Percentiles rank a stretch among this genome's conserved stretches.
phyloP scores from a whole-genome alignment of 1,284 basidiomycete species.

The Marasmius sp. region DNA sequence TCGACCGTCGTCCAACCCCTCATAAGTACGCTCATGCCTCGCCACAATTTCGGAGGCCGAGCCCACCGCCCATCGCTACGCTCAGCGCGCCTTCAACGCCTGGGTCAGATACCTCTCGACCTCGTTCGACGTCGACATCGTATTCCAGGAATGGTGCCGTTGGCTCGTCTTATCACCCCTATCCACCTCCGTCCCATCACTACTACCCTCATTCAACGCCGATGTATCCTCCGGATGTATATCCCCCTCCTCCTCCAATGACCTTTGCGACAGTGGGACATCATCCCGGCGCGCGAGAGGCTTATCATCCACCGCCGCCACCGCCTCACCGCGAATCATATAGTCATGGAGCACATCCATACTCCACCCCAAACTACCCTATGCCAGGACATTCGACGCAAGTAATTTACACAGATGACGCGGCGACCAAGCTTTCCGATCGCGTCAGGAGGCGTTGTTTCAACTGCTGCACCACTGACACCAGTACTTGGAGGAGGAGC shows the following conservation, averaged over 20 bases:
- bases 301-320: neutral
- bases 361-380: neutral
- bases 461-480: conserved; percentile 69
- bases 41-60: neutral
- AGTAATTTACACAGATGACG: conserved; percentile 56
- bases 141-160: neutral
- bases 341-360: neutral
- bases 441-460: conserved; percentile 57
- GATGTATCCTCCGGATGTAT: neutral
- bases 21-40: neutral
- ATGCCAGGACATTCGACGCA: neutral
- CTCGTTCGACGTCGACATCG: neutral
- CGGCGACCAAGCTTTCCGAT: conserved; percentile 58
- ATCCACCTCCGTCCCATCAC: neutral
- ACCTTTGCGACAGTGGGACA: neutral
- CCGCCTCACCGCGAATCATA: neutral
- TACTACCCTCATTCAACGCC: neutral
- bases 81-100: neutral
- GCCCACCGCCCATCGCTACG: neutral
- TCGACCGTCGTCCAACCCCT: neutral
- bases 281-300: neutral
- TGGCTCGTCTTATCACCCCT: neutral
- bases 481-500: conserved; percentile 76
- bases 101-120: neutral
- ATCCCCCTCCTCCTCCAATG: neutral